Base-by-base conservation (phyloP, 305 asterid species). In the Ajuga reptans region DNA sequence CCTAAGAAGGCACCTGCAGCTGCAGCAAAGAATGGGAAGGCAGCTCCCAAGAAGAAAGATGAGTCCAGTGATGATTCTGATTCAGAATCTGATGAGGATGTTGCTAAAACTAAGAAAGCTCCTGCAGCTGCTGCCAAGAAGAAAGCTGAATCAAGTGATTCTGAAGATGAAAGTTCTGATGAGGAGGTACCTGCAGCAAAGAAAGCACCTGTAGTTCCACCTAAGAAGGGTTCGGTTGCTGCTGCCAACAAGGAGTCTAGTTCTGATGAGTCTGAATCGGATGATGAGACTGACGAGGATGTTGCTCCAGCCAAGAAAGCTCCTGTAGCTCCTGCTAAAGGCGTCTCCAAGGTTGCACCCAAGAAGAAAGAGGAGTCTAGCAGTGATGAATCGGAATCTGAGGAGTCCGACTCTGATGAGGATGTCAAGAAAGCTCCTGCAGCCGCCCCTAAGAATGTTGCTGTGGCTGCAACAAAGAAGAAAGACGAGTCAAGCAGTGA, bases 251-350 rank as follows among this genome's bases (percentile, higher is more conserved):
- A 67, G 29, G 72, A 64, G 31, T 64, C 83, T 0, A 73, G 79
- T 37, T 68, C 73, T 15, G 79, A 77, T 14, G 82, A 76, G 0
- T 73, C 77, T 36, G 68, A 55, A 0, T 73, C 77, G 34, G 68
- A 55, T 12, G 80, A 74, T 16, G 83, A 79, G 1, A 34, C 75
- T 15, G 87, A 82, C 12, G 84, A 82, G 67, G 83, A 79, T 0
- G 76, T 16, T 45, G 58, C 69, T 31, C 67, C 47, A 17, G 53
- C 77, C 24, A 80, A 82, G 72, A 80, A 77, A 68, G 59, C 72
- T 34, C 74, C 76, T 17, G 79, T 43, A 39, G 42, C 77, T 0
- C 47, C 49, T 0, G 18, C 76, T 0, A 64, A 68, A 7, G 57
- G 58, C 29, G 10, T 5, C 6, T 18, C 41, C 29, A 52, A 11